A percentile compares a stretch with the other conserved stretches of the same genome.
Conservation (phyloP, 2,329 filamentous ascomycete genomes). For the Zymoseptoria brevis region DNA sequence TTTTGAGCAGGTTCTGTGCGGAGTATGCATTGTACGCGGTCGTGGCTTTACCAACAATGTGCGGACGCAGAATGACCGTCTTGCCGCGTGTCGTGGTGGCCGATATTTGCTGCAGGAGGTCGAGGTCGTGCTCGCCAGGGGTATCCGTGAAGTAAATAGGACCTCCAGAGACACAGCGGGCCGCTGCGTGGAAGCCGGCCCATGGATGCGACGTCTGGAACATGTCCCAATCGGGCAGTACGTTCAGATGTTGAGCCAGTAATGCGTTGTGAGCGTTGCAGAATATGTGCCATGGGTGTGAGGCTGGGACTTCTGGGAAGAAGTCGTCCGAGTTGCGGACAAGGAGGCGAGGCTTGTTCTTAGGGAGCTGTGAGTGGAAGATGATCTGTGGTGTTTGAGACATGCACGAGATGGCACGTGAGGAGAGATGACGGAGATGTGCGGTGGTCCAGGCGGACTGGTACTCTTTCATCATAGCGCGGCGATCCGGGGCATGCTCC, state of each 20-base stretch:
- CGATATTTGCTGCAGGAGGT: constrained; percentile 72
- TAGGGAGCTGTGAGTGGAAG: constrained; percentile 74
- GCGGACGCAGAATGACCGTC: constrained; percentile 75
- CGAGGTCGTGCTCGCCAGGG: constrained; percentile 70
- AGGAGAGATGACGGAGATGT: constrained; percentile 67
- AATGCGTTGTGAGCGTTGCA: constrained; percentile 84
- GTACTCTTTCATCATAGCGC: constrained; percentile 63
- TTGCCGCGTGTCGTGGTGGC: constrained; percentile 62
- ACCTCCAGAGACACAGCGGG: constrained; percentile 79
- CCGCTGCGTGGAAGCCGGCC: constrained; percentile 79
- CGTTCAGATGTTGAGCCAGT: constrained; percentile 74
- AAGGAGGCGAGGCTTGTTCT: constrained; percentile 63
- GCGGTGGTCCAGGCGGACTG: constrained; percentile 80
- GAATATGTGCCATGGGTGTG: constrained; percentile 93
- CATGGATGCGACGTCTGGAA: constrained; percentile 63
- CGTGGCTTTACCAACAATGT: constrained; percentile 62
- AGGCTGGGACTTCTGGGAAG: constrained; percentile 71
- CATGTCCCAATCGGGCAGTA: constrained; percentile 78
- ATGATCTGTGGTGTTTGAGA: constrained; percentile 79
- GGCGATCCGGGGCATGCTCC: constrained; percentile 59
- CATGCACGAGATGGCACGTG: constrained; percentile 86
- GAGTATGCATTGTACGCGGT: constrained; percentile 69
- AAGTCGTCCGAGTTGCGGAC: constrained; percentile 87
- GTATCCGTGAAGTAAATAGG: constrained; percentile 92
- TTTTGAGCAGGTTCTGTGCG: constrained; percentile 63